Percentiles rank a stretch among this genome's conserved stretches.
These are phyloP conservation scores for Trichosanthes cucumerina DNA, from an alignment of 306 rosid genomes.

Conservation along the genomic window DNA sequence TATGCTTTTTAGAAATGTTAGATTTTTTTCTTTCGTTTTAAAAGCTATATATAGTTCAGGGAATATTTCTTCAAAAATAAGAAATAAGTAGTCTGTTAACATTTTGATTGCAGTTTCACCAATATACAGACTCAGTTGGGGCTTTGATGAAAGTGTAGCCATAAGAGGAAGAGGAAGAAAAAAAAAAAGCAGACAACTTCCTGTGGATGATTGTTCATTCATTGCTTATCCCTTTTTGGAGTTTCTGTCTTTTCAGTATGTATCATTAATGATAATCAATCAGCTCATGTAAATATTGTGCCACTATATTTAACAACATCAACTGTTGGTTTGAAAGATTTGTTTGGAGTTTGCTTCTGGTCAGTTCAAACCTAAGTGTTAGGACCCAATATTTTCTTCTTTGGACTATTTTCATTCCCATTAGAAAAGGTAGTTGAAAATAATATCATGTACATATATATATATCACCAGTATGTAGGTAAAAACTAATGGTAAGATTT, in stretches of 20 bases:
- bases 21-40: neutral
- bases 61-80: neutral
- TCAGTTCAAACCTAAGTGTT: neutral
- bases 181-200: neutral
- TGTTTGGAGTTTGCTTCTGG: neutral
- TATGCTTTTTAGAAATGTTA: neutral
- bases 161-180: neutral
- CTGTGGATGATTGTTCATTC: neutral
- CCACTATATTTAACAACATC: neutral
- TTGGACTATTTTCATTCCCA: too few relatives aligned
- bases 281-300: too few relatives aligned
- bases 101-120: conserved; percentile 21
- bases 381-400: neutral
- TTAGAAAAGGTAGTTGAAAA: too few relatives aligned
- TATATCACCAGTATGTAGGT: too few relatives aligned
- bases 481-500: too few relatives aligned
- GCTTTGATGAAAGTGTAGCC: conserved; percentile 13
- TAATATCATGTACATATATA: too few relatives aligned
- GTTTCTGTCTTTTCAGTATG: neutral
- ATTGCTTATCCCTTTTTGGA: neutral
- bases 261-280: too few relatives aligned
- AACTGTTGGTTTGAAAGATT: neutral
- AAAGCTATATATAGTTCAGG: neutral
- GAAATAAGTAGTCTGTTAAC: neutral
- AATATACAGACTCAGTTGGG: conserved; percentile 14